A percentile compares a stretch with the other conserved stretches of the same genome.
Evolutionary conservation across 345 rosid genomes (phyloP).

Genomic region (Populus alba): DNA sequence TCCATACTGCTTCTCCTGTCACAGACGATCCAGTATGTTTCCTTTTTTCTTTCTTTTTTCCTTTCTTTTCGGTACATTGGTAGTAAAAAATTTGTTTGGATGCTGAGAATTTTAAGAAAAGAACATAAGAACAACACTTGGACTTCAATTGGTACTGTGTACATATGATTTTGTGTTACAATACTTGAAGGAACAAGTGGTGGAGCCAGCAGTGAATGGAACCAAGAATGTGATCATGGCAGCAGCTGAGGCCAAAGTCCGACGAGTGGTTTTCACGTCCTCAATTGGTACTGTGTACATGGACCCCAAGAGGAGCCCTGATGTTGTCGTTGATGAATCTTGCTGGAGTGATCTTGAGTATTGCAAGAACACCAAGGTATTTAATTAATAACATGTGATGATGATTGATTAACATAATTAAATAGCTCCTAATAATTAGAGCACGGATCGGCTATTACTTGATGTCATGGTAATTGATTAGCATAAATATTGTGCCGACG

Average conservation of each 20-base stretch:
- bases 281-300: constrained; percentile 41
- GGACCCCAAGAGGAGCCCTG: constrained; percentile 64
- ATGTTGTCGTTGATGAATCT: constrained; percentile 71
- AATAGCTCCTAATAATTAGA: too few species aligned
- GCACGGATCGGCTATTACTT: too few species aligned
- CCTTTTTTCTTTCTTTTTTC: not conserved
- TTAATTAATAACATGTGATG: not conserved
- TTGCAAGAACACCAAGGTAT: constrained; percentile 90
- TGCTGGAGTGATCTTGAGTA: constrained; percentile 97
- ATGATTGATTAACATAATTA: too few species aligned
- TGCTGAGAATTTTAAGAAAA: constrained; percentile 17
- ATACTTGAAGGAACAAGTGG: constrained; percentile 68
- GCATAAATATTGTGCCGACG: too few species aligned
- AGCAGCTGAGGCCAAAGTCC: constrained; percentile 73
- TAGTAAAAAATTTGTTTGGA: constrained; percentile 14
- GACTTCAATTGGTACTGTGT: too few species aligned
- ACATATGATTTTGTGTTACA: not conserved
- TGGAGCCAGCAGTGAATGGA: constrained; percentile 94
- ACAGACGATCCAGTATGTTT: constrained; percentile 91
- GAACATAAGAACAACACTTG: not conserved
- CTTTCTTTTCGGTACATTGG: too few species aligned
- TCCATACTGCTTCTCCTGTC: constrained; percentile 94
- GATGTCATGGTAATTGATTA: too few species aligned
- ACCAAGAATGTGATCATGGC: constrained; percentile 78
- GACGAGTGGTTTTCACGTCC: constrained; percentile 91